Conservation (phyloP, 2,329 filamentous ascomycete species). For the Xylaria sp. region DNA sequence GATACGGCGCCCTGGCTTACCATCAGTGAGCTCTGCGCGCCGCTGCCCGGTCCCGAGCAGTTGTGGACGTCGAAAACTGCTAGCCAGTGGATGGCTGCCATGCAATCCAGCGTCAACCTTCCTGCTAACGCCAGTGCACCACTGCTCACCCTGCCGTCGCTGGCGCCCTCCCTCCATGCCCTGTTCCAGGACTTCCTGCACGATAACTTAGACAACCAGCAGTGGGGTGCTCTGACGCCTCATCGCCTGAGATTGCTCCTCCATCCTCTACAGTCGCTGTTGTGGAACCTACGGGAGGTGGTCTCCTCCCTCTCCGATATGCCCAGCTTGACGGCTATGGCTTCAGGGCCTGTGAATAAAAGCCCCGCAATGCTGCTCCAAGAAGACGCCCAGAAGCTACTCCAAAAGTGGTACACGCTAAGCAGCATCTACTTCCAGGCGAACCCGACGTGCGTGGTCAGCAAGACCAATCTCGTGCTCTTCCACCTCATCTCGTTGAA, state of each 20-base stretch:
- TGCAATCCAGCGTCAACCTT: conserved; percentile 69
- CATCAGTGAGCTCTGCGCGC: conserved; percentile 71
- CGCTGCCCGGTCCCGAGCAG: conserved; percentile 70
- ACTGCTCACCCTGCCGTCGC: conserved; percentile 60
- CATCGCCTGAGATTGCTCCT: conserved; percentile 73
- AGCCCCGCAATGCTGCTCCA: conserved; percentile 69
- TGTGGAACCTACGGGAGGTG: conserved; percentile 73
- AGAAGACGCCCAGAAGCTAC: conserved; percentile 71
- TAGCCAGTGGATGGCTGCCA: conserved; percentile 67
- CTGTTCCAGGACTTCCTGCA: conserved; percentile 76
- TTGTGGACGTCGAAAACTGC: conserved; percentile 71
- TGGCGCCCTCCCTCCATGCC: conserved; percentile 69
- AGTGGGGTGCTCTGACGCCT: conserved; percentile 55
- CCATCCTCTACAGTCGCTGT: conserved; percentile 73
- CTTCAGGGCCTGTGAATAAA: conserved; percentile 63
- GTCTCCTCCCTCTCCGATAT: conserved; percentile 72
- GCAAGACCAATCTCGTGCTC: conserved; percentile 73
- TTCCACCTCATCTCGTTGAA: conserved; percentile 79
- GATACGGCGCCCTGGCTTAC: conserved; percentile 72
- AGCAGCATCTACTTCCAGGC: conserved; percentile 65
- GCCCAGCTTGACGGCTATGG: conserved; percentile 55
- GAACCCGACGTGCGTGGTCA: conserved; percentile 68
- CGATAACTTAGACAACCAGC: conserved; percentile 66
- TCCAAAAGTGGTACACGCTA: conserved; percentile 76
- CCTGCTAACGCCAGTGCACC: conserved; percentile 62